Percentiles rank a stretch among this genome's conserved stretches.
Evolutionary conservation across 1,139 yeast species (phyloP).

Genomic region (Pneumocystis sp.): DNA sequence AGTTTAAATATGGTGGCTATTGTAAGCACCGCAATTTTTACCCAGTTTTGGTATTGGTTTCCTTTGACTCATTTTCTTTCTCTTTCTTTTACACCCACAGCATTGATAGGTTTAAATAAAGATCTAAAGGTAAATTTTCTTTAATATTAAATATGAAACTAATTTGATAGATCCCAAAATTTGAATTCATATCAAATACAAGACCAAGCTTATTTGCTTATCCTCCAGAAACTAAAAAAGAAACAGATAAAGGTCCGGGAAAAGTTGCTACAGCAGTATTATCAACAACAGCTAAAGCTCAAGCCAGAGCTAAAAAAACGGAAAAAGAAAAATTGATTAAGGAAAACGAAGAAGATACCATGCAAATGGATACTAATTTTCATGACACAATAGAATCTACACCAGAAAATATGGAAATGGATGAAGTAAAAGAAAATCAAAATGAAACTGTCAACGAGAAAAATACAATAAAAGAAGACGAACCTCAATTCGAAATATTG

Average conservation of each 20-base stretch:
- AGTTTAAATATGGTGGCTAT: slow-evolving; percentile 81
- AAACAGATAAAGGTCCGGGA: slow-evolving; percentile 71
- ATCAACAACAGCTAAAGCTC: slow-evolving; percentile 84
- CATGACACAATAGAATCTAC: background rate
- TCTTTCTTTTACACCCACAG: slow-evolving; percentile 83
- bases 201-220: slow-evolving; percentile 70
- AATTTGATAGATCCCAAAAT: slow-evolving; percentile 41
- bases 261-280: slow-evolving; percentile 85
- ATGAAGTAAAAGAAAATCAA: slow-evolving; percentile 16
- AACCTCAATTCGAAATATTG: slow-evolving; percentile 26
- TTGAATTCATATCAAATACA: slow-evolving; percentile 66
- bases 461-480: slow-evolving; percentile 20
- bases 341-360: slow-evolving; percentile 26
- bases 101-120: slow-evolving; percentile 70
- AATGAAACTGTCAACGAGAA: slow-evolving; percentile 15
- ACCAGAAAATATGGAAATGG: slow-evolving; percentile 18
- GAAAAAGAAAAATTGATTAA: slow-evolving; percentile 36
- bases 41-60: slow-evolving; percentile 98
- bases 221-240: slow-evolving; percentile 76
- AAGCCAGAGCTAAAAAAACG: slow-evolving; percentile 74
- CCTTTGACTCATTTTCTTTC: slow-evolving; percentile 89
- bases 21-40: slow-evolving; percentile 78
- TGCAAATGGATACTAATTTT: slow-evolving; percentile 18
- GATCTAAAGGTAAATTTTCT: slow-evolving; percentile 43
- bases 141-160: background rate